Evolutionary conservation across 345 rosid species (phyloP).

Genomic region (Lepidium africanum): DNA sequence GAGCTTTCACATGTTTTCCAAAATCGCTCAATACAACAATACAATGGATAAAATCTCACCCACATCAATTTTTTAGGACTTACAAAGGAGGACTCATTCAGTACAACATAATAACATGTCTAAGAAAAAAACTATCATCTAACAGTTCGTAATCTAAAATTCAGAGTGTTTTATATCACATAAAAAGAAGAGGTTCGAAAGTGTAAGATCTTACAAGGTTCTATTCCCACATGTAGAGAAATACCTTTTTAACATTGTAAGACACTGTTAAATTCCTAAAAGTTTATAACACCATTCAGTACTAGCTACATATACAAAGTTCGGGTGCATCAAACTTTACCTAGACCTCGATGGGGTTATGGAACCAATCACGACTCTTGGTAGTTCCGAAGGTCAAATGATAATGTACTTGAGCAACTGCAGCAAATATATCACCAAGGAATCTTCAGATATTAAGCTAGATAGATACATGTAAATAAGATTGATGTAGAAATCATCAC

Average conservation of each 20-base stretch:
- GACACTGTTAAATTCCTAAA: background rate
- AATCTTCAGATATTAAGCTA: background rate
- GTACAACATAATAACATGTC: background rate
- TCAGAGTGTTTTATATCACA: background rate
- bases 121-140: background rate
- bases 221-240: background rate
- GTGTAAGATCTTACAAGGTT: conserved; percentile 4
- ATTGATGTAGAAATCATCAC: conserved; percentile 24
- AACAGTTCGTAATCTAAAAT: background rate
- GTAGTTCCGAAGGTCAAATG: conserved; percentile 74
- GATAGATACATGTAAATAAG: background rate
- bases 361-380: conserved; percentile 40
- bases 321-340: conserved; percentile 12
- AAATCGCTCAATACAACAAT: background rate
- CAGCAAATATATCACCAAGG: conserved; percentile 1
- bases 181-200: background rate
- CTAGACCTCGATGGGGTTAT: background rate
- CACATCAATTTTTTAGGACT: background rate
- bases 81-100: background rate
- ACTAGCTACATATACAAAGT: conserved; percentile 10
- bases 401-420: conserved; percentile 94
- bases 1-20: background rate
- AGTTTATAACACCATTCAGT: conserved; percentile 13
- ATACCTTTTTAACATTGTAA: background rate
- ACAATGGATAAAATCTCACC: background rate